Conservation (phyloP, 2,329 filamentous ascomycete species). For the Fusarium nisikadoi region DNA sequence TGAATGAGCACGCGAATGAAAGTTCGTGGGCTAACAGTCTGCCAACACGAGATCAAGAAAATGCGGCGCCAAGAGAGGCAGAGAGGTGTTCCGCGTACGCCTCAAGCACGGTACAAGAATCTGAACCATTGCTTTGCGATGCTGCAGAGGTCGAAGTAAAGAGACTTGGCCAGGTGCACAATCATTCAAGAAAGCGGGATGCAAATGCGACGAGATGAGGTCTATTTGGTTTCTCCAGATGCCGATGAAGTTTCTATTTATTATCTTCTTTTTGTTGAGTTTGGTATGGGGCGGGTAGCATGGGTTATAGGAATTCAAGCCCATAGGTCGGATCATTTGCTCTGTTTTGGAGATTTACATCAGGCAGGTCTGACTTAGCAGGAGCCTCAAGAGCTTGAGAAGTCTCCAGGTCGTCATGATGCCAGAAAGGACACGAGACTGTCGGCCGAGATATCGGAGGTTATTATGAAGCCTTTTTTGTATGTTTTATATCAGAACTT, state of each 20-base stretch:
- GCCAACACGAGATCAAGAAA: constrained; percentile 37
- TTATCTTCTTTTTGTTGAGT: constrained; percentile 26
- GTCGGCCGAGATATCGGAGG: constrained; percentile 18
- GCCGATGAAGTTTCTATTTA: constrained; percentile 15
- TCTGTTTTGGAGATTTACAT: constrained; percentile 33
- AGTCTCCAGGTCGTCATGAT: background rate
- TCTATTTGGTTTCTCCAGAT: constrained; percentile 5
- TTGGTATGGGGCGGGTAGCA: constrained; percentile 14
- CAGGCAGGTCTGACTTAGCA: constrained; percentile 8
- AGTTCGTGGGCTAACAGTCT: constrained; percentile 2
- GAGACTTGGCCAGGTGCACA: constrained; percentile 4
- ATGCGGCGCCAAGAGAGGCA: constrained; percentile 30
- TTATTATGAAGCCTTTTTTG: constrained; percentile 26
- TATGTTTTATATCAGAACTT: constrained; percentile 38
- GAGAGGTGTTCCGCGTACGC: constrained; percentile 14
- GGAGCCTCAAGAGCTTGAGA: background rate
- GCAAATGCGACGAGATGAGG: constrained; percentile 29
- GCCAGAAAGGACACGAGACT: constrained; percentile 11
- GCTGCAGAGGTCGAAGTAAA: constrained; percentile 7
- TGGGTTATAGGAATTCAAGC: constrained; percentile 25
- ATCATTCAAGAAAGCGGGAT: constrained; percentile 20
- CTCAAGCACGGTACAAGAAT: constrained; percentile 13
- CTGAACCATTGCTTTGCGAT: constrained; percentile 35
- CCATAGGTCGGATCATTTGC: constrained; percentile 2
- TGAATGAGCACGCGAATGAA: constrained; percentile 10